Percentiles rank a stretch among this genome's conserved stretches.
Evolutionary conservation across 306 rosid species (phyloP).

Genomic region (Lathyrus sativus): DNA sequence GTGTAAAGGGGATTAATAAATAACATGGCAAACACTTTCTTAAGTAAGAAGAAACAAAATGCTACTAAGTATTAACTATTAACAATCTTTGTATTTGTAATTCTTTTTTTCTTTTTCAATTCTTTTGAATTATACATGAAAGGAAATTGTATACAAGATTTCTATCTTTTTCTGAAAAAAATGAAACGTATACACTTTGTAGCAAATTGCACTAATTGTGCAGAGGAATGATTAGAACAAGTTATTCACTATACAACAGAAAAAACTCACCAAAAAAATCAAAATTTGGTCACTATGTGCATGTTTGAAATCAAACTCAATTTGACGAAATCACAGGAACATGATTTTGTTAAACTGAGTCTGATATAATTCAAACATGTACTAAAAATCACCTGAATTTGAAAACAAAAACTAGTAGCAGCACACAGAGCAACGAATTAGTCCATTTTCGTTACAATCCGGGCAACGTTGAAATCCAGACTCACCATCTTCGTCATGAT

Average conservation of each 20-base stretch:
- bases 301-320: background rate
- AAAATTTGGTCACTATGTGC: constrained; percentile 41
- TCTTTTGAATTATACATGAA: constrained; percentile 37
- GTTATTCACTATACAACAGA: constrained; percentile 69
- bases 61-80: background rate
- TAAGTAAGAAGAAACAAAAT: constrained; percentile 28
- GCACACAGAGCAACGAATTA: constrained; percentile 76
- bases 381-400: constrained; percentile 20
- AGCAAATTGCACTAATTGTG: constrained; percentile 39
- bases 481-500: constrained; percentile 42
- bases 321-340: background rate
- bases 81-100: constrained; percentile 19
- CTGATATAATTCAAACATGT: background rate
- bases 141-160: constrained; percentile 46
- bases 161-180: constrained; percentile 32
- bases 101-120: constrained; percentile 34
- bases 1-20: constrained; percentile 7
- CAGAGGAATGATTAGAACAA: constrained; percentile 44
- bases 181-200: constrained; percentile 41
- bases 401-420: constrained; percentile 46
- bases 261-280: constrained; percentile 42
- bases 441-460: constrained; percentile 91
- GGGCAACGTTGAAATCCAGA: constrained; percentile 86
- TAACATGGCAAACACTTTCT: background rate
- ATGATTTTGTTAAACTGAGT: background rate